phyloP scores from a whole-genome alignment of 2,329 filamentous ascomycete species.

The Gyromitra esculenta region DNA sequence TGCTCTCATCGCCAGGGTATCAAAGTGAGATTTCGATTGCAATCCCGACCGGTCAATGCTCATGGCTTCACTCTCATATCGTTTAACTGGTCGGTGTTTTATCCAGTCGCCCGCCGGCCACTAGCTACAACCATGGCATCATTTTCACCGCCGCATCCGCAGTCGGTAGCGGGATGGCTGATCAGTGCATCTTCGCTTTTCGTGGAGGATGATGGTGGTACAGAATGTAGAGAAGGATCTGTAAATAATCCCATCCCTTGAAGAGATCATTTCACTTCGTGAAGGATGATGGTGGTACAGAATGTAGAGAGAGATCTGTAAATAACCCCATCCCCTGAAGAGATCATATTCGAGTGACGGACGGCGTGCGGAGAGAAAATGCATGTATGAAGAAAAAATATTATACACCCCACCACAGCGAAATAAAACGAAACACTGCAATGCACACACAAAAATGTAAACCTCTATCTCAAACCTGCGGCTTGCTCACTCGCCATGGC shows the following conservation, averaged over 20 bases:
- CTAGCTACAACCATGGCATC: constrained; percentile 34
- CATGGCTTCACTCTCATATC: not conserved
- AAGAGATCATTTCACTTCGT: not conserved
- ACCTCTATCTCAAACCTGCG: constrained; percentile 9
- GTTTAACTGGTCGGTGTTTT: constrained; percentile 5
- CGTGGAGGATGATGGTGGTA: not conserved
- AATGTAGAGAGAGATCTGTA: not conserved
- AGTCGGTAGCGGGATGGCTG: not conserved
- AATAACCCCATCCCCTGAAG: constrained; percentile 13
- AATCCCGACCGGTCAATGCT: constrained; percentile 22
- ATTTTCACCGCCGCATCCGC: constrained; percentile 9
- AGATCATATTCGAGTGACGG: constrained; percentile 1
- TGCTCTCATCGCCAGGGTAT: constrained; percentile 1
- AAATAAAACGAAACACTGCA: constrained; percentile 12
- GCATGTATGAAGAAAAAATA: not conserved
- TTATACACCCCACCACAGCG: constrained; percentile 7
- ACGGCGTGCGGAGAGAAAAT: not conserved
- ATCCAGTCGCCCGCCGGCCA: constrained; percentile 29
- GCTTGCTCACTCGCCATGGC: constrained; percentile 23
- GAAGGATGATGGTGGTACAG: not conserved
- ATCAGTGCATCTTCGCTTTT: not conserved
- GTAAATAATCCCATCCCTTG: constrained; percentile 20
- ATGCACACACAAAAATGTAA: not conserved
- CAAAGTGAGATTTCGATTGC: constrained; percentile 1
- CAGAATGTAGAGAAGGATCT: not conserved